Evolutionary conservation across 2,329 filamentous ascomycete genomes (phyloP), one percentile per base, ranked within the genome.

Genomic region (Monilinia fructigena): DNA sequence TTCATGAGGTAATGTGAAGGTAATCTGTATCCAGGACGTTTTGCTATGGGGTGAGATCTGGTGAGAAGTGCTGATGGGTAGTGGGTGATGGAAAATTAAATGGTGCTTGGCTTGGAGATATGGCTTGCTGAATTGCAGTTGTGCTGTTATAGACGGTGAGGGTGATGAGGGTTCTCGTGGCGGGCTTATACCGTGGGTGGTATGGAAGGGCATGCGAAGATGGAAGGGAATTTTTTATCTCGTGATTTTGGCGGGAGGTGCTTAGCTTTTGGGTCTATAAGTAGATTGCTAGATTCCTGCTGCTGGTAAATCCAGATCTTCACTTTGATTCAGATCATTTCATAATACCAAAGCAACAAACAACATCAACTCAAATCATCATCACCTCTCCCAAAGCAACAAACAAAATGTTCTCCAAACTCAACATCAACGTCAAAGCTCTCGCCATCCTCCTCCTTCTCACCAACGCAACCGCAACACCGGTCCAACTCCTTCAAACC

Each of bases 391-490:
- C 12, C 11, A 45, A 14, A 2, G 2, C 12, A 53, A 2, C 38
- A 16, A 26, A 8, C 55, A 58, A 58, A 58, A 58, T 58, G 55
- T 20, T 40, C 12, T 3, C 55, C 31, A 35, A 35, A 35, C 31
- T 35, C 12, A 40, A 28, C 40, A n/a, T 23, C 7, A 20, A 26
- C 7, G 7, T n/a, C 42, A 26, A 40, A 28, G 5, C 40, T 8
- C 26, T 60, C 42, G n/a, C 58, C 12, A 4, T 60, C 58, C 28
- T 48, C 45, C 45, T 60, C 45, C 42, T 48, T 28, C 10, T 60
- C 1, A 6, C 14, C 45, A 28, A 12, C 45, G 18, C 52, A 10
- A 12, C 16, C 11, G 16, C 58, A 28, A 47, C 8, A 7, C 28
- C 58, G 6, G 31, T 35, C 5, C 31, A 35, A 35, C 31, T 35